Conservation (phyloP, 2,329 filamentous ascomycete genomes). For the Tolypocladium paradoxum region DNA sequence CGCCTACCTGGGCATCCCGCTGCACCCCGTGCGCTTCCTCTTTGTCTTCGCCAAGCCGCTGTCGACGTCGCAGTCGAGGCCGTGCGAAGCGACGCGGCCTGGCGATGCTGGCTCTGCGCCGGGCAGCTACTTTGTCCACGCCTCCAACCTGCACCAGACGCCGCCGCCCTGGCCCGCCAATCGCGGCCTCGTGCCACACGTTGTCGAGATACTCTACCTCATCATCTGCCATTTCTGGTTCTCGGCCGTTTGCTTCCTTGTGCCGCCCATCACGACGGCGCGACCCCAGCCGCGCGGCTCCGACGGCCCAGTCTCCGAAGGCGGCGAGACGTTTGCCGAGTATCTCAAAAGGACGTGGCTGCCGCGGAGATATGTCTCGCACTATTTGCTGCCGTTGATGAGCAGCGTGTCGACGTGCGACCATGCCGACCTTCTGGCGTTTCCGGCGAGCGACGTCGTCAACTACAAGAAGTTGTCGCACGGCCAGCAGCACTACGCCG, state of each 20-base stretch:
- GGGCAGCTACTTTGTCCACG: conserved; percentile 38
- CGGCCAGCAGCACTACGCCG: conserved; percentile 38
- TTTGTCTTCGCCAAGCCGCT: conserved; percentile 35
- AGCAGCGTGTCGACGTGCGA: conserved; percentile 44
- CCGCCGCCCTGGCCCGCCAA: conserved; percentile 30
- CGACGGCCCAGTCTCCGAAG: not conserved
- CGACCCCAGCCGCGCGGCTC: not conserved
- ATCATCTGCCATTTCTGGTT: conserved; percentile 42
- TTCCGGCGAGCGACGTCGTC: conserved; percentile 41
- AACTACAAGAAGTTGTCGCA: conserved; percentile 37
- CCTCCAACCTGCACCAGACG: conserved; percentile 41
- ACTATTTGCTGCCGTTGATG: conserved; percentile 44
- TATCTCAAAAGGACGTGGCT: conserved; percentile 40
- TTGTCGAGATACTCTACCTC: conserved; percentile 32
- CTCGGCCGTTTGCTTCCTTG: conserved; percentile 36
- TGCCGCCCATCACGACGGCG: conserved; percentile 20
- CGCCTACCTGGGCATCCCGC: conserved; percentile 37
- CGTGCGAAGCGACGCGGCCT: conserved; percentile 1
- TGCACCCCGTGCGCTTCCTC: conserved; percentile 39
- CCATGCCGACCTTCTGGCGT: conserved; percentile 36
- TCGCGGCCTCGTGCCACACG: conserved; percentile 24
- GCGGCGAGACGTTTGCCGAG: conserved; percentile 32
- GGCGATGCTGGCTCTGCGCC: conserved; percentile 10
- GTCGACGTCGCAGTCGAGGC: conserved; percentile 1
- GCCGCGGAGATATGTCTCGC: conserved; percentile 32